Percentiles rank a stretch among this genome's conserved stretches.
These are phyloP conservation scores for Marsdenia floribunda DNA, from an alignment of 257 asterid species.

Conservation along the genomic window DNA sequence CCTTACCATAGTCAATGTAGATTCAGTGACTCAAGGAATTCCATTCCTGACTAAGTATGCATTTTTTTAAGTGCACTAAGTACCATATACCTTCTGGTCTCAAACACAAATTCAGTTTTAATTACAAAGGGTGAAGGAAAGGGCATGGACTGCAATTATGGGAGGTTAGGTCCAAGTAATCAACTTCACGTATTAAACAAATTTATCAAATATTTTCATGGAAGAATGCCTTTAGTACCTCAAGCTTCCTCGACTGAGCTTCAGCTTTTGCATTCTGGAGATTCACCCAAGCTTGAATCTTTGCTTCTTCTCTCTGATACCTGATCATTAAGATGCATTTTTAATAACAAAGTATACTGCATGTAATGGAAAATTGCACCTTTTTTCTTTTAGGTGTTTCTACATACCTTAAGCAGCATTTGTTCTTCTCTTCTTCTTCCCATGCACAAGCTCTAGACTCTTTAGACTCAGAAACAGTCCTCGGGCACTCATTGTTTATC, in stretches of 20 bases:
- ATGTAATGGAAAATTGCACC: background rate
- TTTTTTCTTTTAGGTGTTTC: background rate
- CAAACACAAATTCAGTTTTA: background rate
- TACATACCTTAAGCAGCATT: constrained; percentile 72
- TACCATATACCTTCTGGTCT: background rate
- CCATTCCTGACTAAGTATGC: background rate
- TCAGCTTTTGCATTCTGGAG: constrained; percentile 95
- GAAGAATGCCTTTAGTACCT: constrained; percentile 40
- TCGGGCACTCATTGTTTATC: constrained; percentile 56
- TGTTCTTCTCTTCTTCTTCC: constrained; percentile 82
- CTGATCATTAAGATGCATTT: constrained; percentile 28
- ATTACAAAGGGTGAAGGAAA: background rate
- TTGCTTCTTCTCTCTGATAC: constrained; percentile 96
- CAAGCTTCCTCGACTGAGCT: constrained; percentile 97
- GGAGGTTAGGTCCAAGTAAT: background rate
- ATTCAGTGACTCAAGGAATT: constrained; percentile 11
- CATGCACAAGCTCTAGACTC: constrained; percentile 48
- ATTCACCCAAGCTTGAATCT: constrained; percentile 95
- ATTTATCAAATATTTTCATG: background rate
- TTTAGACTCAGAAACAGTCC: constrained; percentile 53
- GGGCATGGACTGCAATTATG: background rate
- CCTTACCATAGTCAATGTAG: constrained; percentile 29
- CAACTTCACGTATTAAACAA: background rate
- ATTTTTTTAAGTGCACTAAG: background rate
- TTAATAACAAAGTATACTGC: background rate